Base-by-base conservation (phyloP, 768 basidiomycete species). In the Chalciporus sphaerocephalus region DNA sequence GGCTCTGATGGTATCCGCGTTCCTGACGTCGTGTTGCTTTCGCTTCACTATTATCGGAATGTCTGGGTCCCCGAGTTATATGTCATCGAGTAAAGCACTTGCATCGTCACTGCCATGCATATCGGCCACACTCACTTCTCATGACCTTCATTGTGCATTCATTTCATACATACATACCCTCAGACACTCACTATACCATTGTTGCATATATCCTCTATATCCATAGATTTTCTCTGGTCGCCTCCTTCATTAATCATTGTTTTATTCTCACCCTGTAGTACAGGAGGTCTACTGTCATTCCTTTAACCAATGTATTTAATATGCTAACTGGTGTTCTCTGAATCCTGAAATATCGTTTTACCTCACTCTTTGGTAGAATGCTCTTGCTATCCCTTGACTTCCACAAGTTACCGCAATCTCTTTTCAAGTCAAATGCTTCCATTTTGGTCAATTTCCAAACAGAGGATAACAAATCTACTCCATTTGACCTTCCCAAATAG, bases 41-140 rank as follows among this genome's bases (percentile, higher is more conserved):
- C 57, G 24, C 27, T 56, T 2, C 63, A 64, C 44, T 60, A 62
- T 38, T 65, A 65, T 40, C 44, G 48, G 22, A 54, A 51, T 11
- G 27, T 48, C 5, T 64, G 62, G 62, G 37, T 63, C 3, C 62
- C 62, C 21, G 62, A 64, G 27, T 34, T 64, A 42, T 62, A 65
- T 27, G 52, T 64, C 48, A 47, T 58, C 5, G 48, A 53, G 25
- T 60, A 50, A 59, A 33, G 51, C n/a, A n/a, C n/a, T 17, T 16
- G 33, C 35, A 11, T 6, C 32, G 24, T 23, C 16, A 16, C 33
- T 17, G 2, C 8, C 13, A 8, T 5, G 6, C 18, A 10, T 27
- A 11, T 11, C 9, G 27, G 27, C 10, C 8, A 11, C 27, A 11
- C 27, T 27, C 27, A 1, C 27, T 27, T 27, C 8, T 9, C 7